Evolutionary conservation across 345 rosid species (phyloP).

Genomic region (Bruguiera parviflora): DNA sequence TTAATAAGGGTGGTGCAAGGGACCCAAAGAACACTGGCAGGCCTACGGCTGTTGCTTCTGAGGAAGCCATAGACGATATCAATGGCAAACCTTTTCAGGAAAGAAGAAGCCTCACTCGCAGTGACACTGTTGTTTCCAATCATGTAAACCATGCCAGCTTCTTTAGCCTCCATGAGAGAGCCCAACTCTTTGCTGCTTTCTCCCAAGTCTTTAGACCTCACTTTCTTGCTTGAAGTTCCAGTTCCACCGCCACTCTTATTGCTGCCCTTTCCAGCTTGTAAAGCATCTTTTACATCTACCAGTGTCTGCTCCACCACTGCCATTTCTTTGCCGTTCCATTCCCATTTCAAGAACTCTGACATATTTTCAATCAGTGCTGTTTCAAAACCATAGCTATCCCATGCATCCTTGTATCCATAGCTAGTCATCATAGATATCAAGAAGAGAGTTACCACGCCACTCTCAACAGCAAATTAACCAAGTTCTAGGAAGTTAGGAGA

Average conservation of each 20-base stretch:
- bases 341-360: slow-evolving; percentile 18
- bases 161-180: slow-evolving; percentile 37
- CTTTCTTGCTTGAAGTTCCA: neutral
- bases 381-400: slow-evolving; percentile 27
- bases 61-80: slow-evolving; percentile 35
- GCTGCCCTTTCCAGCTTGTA: neutral
- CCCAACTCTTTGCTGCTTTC: slow-evolving; percentile 18
- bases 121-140: slow-evolving; percentile 30
- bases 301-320: neutral
- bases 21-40: slow-evolving; percentile 27
- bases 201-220: neutral
- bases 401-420: slow-evolving; percentile 30
- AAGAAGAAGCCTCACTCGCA: slow-evolving; percentile 27
- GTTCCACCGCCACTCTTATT: neutral
- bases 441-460: neutral
- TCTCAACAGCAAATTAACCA: too few relatives aligned
- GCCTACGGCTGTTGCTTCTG: slow-evolving; percentile 33
- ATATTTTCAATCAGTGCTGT: slow-evolving; percentile 19
- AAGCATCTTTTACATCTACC: neutral
- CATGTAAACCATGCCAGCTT: slow-evolving; percentile 40
- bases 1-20: slow-evolving; percentile 32
- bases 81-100: slow-evolving; percentile 33
- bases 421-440: neutral
- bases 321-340: slow-evolving; percentile 1
- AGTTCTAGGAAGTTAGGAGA: too few relatives aligned